Base-by-base conservation (phyloP, 768 basidiomycete species). In the Serpula lacrymans region DNA sequence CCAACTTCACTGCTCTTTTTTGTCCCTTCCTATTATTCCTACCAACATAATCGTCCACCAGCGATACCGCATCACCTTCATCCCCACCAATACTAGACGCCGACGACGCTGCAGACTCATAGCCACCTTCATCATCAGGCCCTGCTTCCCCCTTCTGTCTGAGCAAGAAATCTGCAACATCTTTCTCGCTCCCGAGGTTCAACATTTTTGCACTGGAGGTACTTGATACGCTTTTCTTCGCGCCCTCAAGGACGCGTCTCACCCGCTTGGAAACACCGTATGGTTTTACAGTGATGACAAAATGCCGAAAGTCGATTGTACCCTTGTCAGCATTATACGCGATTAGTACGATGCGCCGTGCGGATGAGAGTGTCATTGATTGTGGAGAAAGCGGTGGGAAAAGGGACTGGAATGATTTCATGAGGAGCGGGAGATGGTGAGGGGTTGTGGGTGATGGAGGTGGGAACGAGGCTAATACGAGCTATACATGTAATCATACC, bases 361-460 rank as follows among this genome's bases (percentile, higher is more conserved):
- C 94, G 23, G 90, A 87, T 38, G 94, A 85, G 37, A 91, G 80
- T 16, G 80, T 77, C 58, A 92, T 72, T 23, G 79, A 75, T 53
- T 87, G 75, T 1, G 89, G 89, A 9, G 88, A 74, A 34, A 99
- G 88, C 0, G 96, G 86, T 4, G 96, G 96, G 67, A 97, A 99
- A 45, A 99, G 70, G 22, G 89, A 84, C 62, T 98, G 96, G 68
- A 99, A 96, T 43, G 92, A 80, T 63, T 96, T 96, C 77, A 93
- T 85, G 56, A 98, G 77, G 43, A 98, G 83, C 26, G 89, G 76
- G 27, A 97, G 74, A 58, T 98, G 92, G 2, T 83, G 80, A 2
- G 90, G 85, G 2, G 84, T 84, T 17, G 68, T 73, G 3, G 86
- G 84, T 8, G 78, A 82, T 36, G 80, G 84, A 43, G 73, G 80